Base-by-base conservation (phyloP, 331 rosid genomes). In the Spiraea crenata region DNA sequence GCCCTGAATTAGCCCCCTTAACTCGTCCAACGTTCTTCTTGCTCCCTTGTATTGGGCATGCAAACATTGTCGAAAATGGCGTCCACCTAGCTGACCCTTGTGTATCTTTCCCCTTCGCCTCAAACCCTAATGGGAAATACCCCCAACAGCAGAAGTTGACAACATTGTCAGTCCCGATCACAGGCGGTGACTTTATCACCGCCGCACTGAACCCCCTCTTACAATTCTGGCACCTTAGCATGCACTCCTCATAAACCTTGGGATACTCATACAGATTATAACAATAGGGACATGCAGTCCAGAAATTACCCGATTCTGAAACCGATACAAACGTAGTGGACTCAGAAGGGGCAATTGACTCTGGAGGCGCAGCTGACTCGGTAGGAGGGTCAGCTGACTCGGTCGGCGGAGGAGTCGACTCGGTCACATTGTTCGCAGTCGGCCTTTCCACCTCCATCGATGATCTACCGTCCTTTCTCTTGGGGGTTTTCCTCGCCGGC, bases 221-320 rank as follows among this genome's bases (percentile, higher is more conserved):
- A 64, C 99, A 93, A 57, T 77, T 86, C 84, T 91, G 99, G 69
- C 99, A 93, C 75, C 87, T 86, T 3, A 93, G 82, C 4, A 88
- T 88, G 70, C 95, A 93, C 19, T 93, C 99, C 76, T 80, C 87
- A 51, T 91, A 93, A 51, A 38, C 76, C 78, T 79, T 74, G 0
- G 88, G 96, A 48, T 91, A 93, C 85, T 93, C 99, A 19, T 70
- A 93, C 67, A 91, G 86, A 0, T 76, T 77, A 15, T 76, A 93
- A 73, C 99, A 93, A 78, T 91, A 93, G 4, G 99, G 99, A 50
- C 99, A 93, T 3, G 97, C 95, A 4, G 99, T 93, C 99, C 99
- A 93, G 84, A 93, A 93, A 71, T 72, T 87, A 60, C 70, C 85
- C 0, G 77, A 9, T 51, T 76, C 82, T 3, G 74, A 4, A 31